Evolutionary conservation across 257 asterid species (phyloP), one percentile per base, ranked within the genome.

Genomic region (Oldenlandia corymbosa): DNA sequence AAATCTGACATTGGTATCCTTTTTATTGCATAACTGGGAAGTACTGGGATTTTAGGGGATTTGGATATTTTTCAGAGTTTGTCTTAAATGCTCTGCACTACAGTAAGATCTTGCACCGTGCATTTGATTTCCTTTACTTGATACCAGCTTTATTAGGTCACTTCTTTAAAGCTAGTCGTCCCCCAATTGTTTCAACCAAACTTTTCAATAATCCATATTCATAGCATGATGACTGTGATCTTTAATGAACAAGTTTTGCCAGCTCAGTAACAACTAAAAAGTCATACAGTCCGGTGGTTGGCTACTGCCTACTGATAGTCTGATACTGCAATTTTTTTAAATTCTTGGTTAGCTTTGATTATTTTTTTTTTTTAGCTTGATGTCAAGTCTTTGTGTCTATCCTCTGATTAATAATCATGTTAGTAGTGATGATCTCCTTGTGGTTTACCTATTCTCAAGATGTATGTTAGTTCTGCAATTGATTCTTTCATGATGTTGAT

Each of bases 171-270:
- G 59, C 47, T 31, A 21, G 52, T 42, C 21, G 63, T 61, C 57
- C 68, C 65, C 57, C 48, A 59, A 20, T 37, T 60, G 43, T 51
- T 48, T 30, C 26, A 51, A 30, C 45, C 21, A 26, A 41, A 16
- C 4, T 58, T 16, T 58, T 42, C 60, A 58, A 56, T 32, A 47
- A 31, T 31, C 30, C 49, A 67, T 21, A 57, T 67, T 49, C 39
- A 36, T 57, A 24, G 59, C 34, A 37, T 39, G 62, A 52, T 17
- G 26, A 24, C 26, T 60, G 5, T 59, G 36, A 68, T 54, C 47
- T 60, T 68, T 68, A 53, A 68, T 50, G 62, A 51, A n/a, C 34
- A 37, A 31, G 54, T 50, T 60, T 50, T 23, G 67, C 73, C 73
- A 68, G 62, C 73, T 60, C 24, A 53, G 13, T 60, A 8, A 41